phyloP scores from a whole-genome alignment of 192 early-diverging fungal species.

The Coemansia sp. region DNA sequence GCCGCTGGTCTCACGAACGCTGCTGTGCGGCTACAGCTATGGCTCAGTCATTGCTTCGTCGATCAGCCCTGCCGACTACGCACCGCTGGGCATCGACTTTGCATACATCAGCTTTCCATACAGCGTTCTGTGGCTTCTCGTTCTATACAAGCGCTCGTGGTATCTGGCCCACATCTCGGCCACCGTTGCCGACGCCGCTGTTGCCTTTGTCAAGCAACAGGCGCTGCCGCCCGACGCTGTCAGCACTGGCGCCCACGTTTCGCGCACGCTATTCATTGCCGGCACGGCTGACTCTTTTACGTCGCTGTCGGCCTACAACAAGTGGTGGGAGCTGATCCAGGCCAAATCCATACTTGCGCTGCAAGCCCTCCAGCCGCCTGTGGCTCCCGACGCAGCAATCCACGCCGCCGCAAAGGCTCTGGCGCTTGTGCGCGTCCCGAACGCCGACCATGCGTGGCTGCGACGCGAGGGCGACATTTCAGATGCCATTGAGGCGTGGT shows the following conservation, averaged over 20 bases:
- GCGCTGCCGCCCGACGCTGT: neutral
- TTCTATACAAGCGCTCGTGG: constrained; percentile 36
- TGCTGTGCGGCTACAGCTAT: constrained; percentile 57
- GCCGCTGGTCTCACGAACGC: constrained; percentile 27
- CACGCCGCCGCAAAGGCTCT: constrained; percentile 28
- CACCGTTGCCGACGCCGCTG: constrained; percentile 26
- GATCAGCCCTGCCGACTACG: constrained; percentile 34
- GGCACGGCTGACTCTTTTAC: constrained; percentile 48
- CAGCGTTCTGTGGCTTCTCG: constrained; percentile 49
- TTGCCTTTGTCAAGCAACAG: constrained; percentile 11
- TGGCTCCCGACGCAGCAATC: constrained; percentile 11
- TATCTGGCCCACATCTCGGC: constrained; percentile 37
- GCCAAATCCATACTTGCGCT: constrained; percentile 19
- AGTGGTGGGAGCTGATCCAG: constrained; percentile 45
- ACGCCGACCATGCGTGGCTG: constrained; percentile 54
- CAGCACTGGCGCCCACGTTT: constrained; percentile 6
- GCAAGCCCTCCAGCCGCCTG: constrained; percentile 2
- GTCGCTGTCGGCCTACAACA: constrained; percentile 26
- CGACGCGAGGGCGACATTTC: constrained; percentile 50
- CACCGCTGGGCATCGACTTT: constrained; percentile 43
- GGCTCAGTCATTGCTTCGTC: constrained; percentile 39
- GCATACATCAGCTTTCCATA: constrained; percentile 51
- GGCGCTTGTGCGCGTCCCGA: constrained; percentile 22
- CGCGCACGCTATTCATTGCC: constrained; percentile 41
- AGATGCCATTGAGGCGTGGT: constrained; percentile 41